phyloP scores from a whole-genome alignment of 2,329 filamentous ascomycete genomes.

The Aspergillus hiratsukae region DNA sequence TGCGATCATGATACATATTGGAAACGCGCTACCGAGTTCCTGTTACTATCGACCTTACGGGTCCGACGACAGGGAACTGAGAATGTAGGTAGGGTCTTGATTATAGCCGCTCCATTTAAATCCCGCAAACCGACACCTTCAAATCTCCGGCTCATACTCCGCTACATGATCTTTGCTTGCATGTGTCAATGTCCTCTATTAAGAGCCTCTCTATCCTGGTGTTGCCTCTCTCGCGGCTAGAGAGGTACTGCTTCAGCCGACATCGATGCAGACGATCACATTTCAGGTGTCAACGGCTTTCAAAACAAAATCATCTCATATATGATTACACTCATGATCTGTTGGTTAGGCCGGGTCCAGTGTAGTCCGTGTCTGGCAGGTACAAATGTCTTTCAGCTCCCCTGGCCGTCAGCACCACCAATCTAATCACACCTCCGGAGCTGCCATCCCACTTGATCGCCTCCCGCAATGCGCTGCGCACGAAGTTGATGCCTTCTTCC shows the following conservation, averaged over 20 bases:
- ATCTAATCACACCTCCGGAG: constrained; percentile 94
- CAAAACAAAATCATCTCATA: constrained; percentile 18
- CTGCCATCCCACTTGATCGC: constrained; percentile 99
- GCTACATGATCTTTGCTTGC: background rate
- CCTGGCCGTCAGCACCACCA: constrained; percentile 89
- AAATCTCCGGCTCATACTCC: background rate
- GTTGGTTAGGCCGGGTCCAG: constrained; percentile 58
- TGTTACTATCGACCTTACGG: background rate
- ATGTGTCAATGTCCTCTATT: background rate
- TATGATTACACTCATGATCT: constrained; percentile 19
- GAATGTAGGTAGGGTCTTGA: background rate
- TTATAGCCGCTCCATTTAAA: background rate
- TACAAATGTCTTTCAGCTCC: constrained; percentile 93
- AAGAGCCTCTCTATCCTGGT: background rate
- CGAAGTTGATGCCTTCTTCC: constrained; percentile 82
- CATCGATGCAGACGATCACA: background rate
- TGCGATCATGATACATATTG: background rate
- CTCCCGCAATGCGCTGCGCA: constrained; percentile 85
- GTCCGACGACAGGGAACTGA: background rate
- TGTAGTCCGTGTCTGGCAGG: constrained; percentile 86
- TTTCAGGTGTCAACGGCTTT: constrained; percentile 12
- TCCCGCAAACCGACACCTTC: background rate
- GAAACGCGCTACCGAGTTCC: background rate
- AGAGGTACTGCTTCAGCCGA: background rate
- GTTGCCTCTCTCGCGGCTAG: background rate